phyloP scores from a whole-genome alignment of 805 yeast genomes.

The Monosporozyma unispora region DNA sequence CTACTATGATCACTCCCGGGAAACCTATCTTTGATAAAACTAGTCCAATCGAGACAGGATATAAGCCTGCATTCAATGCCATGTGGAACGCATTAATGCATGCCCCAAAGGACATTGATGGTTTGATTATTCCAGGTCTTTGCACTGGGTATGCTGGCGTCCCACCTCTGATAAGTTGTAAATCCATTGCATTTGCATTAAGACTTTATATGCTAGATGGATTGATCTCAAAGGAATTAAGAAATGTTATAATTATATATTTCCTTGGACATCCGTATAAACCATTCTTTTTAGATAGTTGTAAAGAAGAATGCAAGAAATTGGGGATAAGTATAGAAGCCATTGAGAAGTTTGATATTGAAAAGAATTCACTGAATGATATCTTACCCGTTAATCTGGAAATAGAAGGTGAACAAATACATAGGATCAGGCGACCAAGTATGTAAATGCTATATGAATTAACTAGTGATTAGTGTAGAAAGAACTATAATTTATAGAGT shows the following conservation, averaged over 20 bases:
- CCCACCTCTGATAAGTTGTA: slow-evolving; percentile 20
- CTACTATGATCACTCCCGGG: slow-evolving; percentile 26
- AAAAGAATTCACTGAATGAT: slow-evolving; percentile 12
- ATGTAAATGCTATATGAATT: background rate
- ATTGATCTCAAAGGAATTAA: slow-evolving; percentile 15
- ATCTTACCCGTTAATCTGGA: slow-evolving; percentile 11
- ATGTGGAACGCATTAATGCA: slow-evolving; percentile 21
- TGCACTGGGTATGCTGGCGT: slow-evolving; percentile 29
- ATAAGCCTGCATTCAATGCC: slow-evolving; percentile 23
- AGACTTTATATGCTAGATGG: slow-evolving; percentile 14
- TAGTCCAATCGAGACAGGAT: slow-evolving; percentile 17
- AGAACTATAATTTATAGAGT: background rate
- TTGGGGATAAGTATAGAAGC: slow-evolving; percentile 12
- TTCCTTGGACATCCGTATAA: slow-evolving; percentile 18
- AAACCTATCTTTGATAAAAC: slow-evolving; percentile 10
- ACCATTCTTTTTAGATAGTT: slow-evolving; percentile 14
- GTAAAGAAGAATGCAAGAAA: slow-evolving; percentile 15
- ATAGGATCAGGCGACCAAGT: background rate
- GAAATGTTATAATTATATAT: slow-evolving; percentile 22
- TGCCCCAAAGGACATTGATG: slow-evolving; percentile 16
- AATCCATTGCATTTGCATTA: slow-evolving; percentile 26
- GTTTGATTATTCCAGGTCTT: slow-evolving; percentile 25
- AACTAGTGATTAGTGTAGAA: background rate
- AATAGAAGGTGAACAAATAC: background rate
- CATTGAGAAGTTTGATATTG: slow-evolving; percentile 13